Conservation (phyloP, 495 filamentous ascomycete genomes). For the Lasiosphaeris hirsuta region DNA sequence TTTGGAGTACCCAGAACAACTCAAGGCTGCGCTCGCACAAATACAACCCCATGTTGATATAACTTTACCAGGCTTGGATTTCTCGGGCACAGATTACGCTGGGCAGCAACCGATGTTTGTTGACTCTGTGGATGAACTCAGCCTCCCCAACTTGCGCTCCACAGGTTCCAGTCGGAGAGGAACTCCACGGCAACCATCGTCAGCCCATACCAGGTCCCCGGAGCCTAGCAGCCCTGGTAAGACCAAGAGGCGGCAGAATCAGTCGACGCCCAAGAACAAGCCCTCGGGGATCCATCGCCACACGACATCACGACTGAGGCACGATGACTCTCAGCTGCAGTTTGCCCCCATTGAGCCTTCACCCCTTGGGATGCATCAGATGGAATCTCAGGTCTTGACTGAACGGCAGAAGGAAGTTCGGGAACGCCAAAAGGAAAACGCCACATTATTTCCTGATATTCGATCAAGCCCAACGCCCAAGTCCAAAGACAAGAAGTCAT, state of each 20-base stretch:
- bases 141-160: slow-evolving; percentile 20
- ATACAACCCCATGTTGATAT: slow-evolving; percentile 41
- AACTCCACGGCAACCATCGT: slow-evolving; percentile 22
- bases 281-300: slow-evolving; percentile 15
- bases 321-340: slow-evolving; percentile 75
- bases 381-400: slow-evolving; percentile 66
- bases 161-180: slow-evolving; percentile 17
- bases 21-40: slow-evolving; percentile 37
- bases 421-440: slow-evolving; percentile 62
- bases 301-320: slow-evolving; percentile 48
- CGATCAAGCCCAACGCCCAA: slow-evolving; percentile 53
- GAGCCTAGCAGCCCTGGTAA: slow-evolving; percentile 23
- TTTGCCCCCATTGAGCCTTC: slow-evolving; percentile 66
- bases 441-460: slow-evolving; percentile 69
- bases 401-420: slow-evolving; percentile 70
- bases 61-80: slow-evolving; percentile 37
- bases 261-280: slow-evolving; percentile 28
- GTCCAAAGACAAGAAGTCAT: slow-evolving; percentile 15
- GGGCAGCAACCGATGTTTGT: slow-evolving; percentile 39
- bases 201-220: slow-evolving; percentile 27
- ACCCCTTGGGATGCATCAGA: slow-evolving; percentile 33
- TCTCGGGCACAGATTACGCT: slow-evolving; percentile 26
- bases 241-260: slow-evolving; percentile 22
- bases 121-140: slow-evolving; percentile 51
- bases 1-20: slow-evolving; percentile 40